Percentiles rank a stretch among this genome's conserved stretches.
These are phyloP conservation scores for Metarhizium brunneum DNA, from an alignment of 2,329 filamentous ascomycete species.

Conservation along the genomic window DNA sequence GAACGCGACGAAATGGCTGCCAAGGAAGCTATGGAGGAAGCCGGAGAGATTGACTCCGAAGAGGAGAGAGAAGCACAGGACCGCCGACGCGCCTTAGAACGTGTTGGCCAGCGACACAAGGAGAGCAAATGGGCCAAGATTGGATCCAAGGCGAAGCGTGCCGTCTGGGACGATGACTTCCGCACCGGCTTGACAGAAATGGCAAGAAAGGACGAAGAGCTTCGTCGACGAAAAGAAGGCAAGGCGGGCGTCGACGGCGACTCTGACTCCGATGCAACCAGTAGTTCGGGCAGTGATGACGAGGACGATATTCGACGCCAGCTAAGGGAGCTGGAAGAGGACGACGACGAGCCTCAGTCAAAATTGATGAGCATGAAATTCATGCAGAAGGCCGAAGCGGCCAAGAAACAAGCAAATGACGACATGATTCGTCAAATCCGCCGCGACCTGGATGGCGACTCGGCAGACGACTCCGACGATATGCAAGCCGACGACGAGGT, in stretches of 20 bases:
- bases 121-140: slow-evolving; percentile 92
- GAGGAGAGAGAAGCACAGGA: slow-evolving; percentile 58
- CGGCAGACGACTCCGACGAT: slow-evolving; percentile 38
- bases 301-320: slow-evolving; percentile 41
- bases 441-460: slow-evolving; percentile 59
- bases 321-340: slow-evolving; percentile 32
- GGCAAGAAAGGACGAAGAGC: slow-evolving; percentile 72
- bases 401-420: slow-evolving; percentile 71
- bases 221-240: slow-evolving; percentile 71
- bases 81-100: slow-evolving; percentile 68
- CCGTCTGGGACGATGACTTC: slow-evolving; percentile 83
- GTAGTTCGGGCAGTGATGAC: slow-evolving; percentile 49
- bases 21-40: slow-evolving; percentile 43
- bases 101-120: slow-evolving; percentile 76
- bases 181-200: slow-evolving; percentile 70
- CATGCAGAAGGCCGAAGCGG: slow-evolving; percentile 82
- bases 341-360: slow-evolving; percentile 47
- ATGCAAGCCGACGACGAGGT: slow-evolving; percentile 46
- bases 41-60: slow-evolving; percentile 53
- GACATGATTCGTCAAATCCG: slow-evolving; percentile 61
- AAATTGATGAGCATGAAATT: slow-evolving; percentile 81
- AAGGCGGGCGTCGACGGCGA: slow-evolving; percentile 37
- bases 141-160: slow-evolving; percentile 66
- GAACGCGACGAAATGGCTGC: slow-evolving; percentile 44
- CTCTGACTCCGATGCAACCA: slow-evolving; percentile 44